phyloP scores from a whole-genome alignment of 2,329 filamentous ascomycete genomes.

The Ophiosphaerella korrae region DNA sequence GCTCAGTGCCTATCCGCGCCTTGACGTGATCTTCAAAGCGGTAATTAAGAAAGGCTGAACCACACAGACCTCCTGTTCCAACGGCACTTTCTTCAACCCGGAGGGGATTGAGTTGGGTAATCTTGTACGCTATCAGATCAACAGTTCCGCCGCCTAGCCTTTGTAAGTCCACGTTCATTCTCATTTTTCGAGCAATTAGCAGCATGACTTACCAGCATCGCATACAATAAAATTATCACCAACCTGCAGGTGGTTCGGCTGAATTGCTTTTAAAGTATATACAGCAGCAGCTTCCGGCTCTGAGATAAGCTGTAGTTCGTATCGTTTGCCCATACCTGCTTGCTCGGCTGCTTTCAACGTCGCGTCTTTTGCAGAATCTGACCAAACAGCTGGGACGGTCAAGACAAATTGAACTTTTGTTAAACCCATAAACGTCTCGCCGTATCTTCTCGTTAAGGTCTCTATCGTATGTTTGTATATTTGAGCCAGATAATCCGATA shows the following conservation, averaged over 20 bases:
- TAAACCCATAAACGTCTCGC: constrained; percentile 76
- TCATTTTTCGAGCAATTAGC: background rate
- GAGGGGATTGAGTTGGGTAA: constrained; percentile 73
- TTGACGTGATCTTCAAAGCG: constrained; percentile 79
- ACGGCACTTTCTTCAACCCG: constrained; percentile 79
- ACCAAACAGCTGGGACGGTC: constrained; percentile 80
- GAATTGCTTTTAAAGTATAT: constrained; percentile 79
- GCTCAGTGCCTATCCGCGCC: constrained; percentile 66
- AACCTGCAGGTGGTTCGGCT: constrained; percentile 72
- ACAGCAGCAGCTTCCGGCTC: constrained; percentile 80
- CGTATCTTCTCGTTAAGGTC: constrained; percentile 73
- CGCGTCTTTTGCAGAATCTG: constrained; percentile 82
- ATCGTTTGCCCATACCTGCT: constrained; percentile 74
- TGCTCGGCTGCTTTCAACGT: constrained; percentile 77
- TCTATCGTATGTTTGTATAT: constrained; percentile 80
- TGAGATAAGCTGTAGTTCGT: constrained; percentile 77
- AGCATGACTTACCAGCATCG: constrained; percentile 51
- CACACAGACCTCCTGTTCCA: constrained; percentile 77
- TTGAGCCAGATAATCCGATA: constrained; percentile 78
- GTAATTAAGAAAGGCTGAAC: constrained; percentile 80
- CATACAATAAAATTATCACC: constrained; percentile 66
- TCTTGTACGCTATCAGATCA: constrained; percentile 82
- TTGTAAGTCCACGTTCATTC: constrained; percentile 2
- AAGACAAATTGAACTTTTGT: constrained; percentile 80
- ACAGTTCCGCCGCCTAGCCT: constrained; percentile 61